Percentiles rank a stretch among this genome's conserved stretches.
phyloP scores from a whole-genome alignment of 805 yeast genomes.

The Candida oleophila region DNA sequence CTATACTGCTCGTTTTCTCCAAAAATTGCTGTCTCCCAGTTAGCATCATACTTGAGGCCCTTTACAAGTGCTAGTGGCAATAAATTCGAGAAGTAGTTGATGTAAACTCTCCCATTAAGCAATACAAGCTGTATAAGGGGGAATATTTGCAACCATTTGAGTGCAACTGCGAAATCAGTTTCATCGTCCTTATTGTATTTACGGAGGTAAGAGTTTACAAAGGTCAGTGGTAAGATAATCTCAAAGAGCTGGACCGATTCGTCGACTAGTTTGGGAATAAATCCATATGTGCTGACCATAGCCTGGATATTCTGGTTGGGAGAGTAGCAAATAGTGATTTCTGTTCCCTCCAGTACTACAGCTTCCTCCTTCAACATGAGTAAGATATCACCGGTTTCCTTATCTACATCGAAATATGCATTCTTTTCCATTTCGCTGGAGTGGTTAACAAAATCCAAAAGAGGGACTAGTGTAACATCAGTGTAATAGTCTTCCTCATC shows the following conservation, averaged over 20 bases:
- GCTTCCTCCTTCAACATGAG: slow-evolving; percentile 52
- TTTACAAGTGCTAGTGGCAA: slow-evolving; percentile 41
- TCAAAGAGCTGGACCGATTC: slow-evolving; percentile 15
- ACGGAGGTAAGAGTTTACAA: slow-evolving; percentile 10
- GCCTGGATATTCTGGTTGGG: slow-evolving; percentile 20
- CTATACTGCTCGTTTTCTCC: slow-evolving; percentile 15
- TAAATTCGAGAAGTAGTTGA: slow-evolving; percentile 16
- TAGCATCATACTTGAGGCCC: slow-evolving; percentile 74
- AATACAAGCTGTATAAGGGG: slow-evolving; percentile 25
- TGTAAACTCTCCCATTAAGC: slow-evolving; percentile 9
- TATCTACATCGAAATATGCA: slow-evolving; percentile 60
- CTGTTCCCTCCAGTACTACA: slow-evolving; percentile 11
- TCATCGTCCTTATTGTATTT: slow-evolving; percentile 9
- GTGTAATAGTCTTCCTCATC: slow-evolving; percentile 51
- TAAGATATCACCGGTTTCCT: slow-evolving; percentile 43
- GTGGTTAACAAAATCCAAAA: slow-evolving; percentile 70
- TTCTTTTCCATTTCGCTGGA: slow-evolving; percentile 36
- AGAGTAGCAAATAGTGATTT: slow-evolving; percentile 25
- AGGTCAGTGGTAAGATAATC: slow-evolving; percentile 4
- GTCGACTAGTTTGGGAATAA: slow-evolving; percentile 19
- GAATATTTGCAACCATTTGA: slow-evolving; percentile 29
- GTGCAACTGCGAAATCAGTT: slow-evolving; percentile 11
- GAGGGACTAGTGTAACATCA: slow-evolving; percentile 60
- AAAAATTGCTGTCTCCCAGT: slow-evolving; percentile 19
- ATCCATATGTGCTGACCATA: slow-evolving; percentile 32